Evolutionary conservation across 345 rosid species (phyloP), one percentile per base, ranked within the genome.

Genomic region (Eucalyptus cladocalyx): DNA sequence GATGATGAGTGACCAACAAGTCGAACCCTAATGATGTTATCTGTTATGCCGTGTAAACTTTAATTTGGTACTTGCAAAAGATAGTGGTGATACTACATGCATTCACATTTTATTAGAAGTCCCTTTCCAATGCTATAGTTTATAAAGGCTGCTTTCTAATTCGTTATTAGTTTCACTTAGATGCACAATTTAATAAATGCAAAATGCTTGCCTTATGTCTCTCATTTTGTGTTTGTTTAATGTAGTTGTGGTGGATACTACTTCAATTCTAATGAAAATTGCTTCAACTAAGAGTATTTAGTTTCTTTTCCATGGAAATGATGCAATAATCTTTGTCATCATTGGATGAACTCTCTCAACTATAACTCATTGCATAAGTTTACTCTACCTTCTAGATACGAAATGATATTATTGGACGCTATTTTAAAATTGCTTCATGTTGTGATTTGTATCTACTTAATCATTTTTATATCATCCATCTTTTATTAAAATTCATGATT

Each of bases 31-130:
- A 58, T 23, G n/a, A 58, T 24, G 65, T 58, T 24, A 58, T 58
- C 3, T 0, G 0, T 58, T 26, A 2, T 58, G 3, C 0, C 13
- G 14, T 58, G 65, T 58, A 58, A 58, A 10, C 30, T 23, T 24
- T 24, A 58, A 5, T 58, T 58, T 58, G 28, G 13, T 58, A 5
- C 65, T 58, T 4, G 7, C 24, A 23, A 50, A 50, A 58, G 65
- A 26, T 9, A 24, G 14, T 58, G 30, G 62, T 5, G n/a, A 24
- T 24, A 24, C 0, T 10, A 10, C n/a, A 58, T 26, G 65, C 30
- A 58, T 58, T 30, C 30, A 26, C 65, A 58, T 24, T 58, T 24
- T 11, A 11, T 58, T 58, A 58, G 30, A 58, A 23, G 65, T 58
- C 28, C 30, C 14, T 58, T 58, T 58, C 65, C 65, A 5, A 24